A percentile compares a stretch with the other conserved stretches of the same genome.
phyloP scores from a whole-genome alignment of 2,329 filamentous ascomycete genomes.

The Elsinoe arachidis region DNA sequence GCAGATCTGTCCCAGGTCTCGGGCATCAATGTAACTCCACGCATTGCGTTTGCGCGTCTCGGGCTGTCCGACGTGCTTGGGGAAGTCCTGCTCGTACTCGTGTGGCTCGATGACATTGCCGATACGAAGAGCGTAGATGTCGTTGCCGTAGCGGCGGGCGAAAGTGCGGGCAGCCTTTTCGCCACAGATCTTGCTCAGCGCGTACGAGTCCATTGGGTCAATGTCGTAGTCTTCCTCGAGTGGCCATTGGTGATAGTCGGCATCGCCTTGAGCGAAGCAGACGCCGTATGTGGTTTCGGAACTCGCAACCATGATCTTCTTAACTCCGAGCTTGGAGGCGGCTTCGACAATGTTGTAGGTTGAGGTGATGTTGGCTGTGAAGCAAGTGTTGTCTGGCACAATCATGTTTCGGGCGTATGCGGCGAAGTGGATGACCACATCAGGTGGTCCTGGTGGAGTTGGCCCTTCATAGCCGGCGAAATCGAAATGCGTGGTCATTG shows the following conservation, averaged over 20 bases:
- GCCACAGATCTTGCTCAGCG: conserved; percentile 51
- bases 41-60: conserved; percentile 47
- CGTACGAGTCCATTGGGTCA: conserved; percentile 55
- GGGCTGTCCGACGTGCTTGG: conserved; percentile 43
- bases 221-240: conserved; percentile 51
- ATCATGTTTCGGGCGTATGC: conserved; percentile 53
- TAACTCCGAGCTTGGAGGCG: conserved; percentile 52
- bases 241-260: conserved; percentile 50
- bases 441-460: conserved; percentile 39
- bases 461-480: conserved; percentile 42
- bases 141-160: conserved; percentile 45
- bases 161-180: conserved; percentile 51
- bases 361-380: conserved; percentile 45
- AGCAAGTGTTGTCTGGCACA: conserved; percentile 53
- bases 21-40: conserved; percentile 55
- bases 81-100: conserved; percentile 49
- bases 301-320: conserved; percentile 53
- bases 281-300: conserved; percentile 55
- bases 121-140: conserved; percentile 54
- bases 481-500: conserved; percentile 49
- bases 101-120: conserved; percentile 55
- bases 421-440: conserved; percentile 55
- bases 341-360: conserved; percentile 58
- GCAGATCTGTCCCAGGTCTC: conserved; percentile 55
- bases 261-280: conserved; percentile 51